Percentiles rank a stretch among this genome's conserved stretches.
phyloP scores from a whole-genome alignment of 2,329 filamentous ascomycete genomes.

The Trichoderma sp. region DNA sequence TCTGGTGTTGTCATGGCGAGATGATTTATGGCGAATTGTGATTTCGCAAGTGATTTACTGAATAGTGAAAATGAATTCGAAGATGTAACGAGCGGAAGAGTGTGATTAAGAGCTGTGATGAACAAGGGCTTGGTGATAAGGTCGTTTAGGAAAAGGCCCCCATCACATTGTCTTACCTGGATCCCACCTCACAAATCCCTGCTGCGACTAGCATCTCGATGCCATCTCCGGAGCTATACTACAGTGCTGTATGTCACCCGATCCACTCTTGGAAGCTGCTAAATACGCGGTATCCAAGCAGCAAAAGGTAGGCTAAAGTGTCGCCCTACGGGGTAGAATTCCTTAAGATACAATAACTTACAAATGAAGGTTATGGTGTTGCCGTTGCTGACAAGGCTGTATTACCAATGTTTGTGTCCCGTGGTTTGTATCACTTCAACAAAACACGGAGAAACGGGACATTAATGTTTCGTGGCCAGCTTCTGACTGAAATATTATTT shows the following conservation, averaged over 20 bases:
- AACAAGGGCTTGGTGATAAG: background rate
- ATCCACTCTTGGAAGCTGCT: background rate
- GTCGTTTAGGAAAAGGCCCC: background rate
- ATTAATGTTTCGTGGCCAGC: background rate
- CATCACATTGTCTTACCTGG: background rate
- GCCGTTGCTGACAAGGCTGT: background rate
- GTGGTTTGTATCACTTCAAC: background rate
- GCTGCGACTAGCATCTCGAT: background rate
- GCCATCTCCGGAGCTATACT: background rate
- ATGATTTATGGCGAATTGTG: background rate
- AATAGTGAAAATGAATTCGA: too few species aligned
- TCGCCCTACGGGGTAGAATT: background rate
- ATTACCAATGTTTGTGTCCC: background rate
- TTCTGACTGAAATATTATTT: too few species aligned
- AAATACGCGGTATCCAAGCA: background rate
- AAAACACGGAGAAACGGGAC: background rate
- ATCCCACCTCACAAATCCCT: background rate
- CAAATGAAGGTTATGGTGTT: background rate
- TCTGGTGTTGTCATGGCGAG: constrained; percentile 19
- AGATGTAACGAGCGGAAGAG: background rate
- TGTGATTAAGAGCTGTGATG: background rate
- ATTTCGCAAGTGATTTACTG: background rate
- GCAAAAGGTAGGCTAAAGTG: background rate
- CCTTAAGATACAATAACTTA: background rate
- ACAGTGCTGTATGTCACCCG: background rate